Evolutionary conservation across 73 alveolate species (phyloP), one percentile per base, ranked within the genome.

Genomic region (Blepharisma stoltei): DNA sequence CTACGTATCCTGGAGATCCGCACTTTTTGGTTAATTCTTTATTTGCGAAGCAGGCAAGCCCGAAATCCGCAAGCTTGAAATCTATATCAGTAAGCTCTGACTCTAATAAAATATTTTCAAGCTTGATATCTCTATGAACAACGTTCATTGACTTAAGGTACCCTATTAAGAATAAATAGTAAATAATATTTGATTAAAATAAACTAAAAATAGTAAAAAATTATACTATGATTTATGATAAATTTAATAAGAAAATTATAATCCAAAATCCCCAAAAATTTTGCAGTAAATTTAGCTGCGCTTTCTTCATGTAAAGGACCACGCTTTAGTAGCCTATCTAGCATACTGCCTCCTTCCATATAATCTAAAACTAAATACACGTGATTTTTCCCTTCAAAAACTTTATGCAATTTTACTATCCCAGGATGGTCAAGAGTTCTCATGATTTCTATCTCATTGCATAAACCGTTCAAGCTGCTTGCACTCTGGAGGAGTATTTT

Each of bases 61-160:
- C 67, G 23, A 52, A 52, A 52, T 52, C 67, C 2, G 67, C 23
- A n/a, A 52, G 67, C 23, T 52, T 52, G 4, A 85, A 83, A 23
- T 80, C 54, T 80, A 77, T 80, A 76, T 85, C 70, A 52, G 5
- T 20, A 1, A 52, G 32, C 18, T 52, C 67, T 21, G 77, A 76
- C 0, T 85, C 55, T 83, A 85, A 70, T 77, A 85, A 85, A 32
- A 85, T 85, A 81, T 85, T 85, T 85, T 76, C 77, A 70, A 80
- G 83, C 83, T 85, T 85, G 14, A 85, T 85, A 80, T 85, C 92
- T 85, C 92, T 71, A 85, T 85, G 92, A 54, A 85, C 80, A n/a
- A 85, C 78, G 46, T 85, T 81, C 67, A 52, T 52, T 0, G 18
- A 52, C 67, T 52, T 52, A 52, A 52, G 23, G 67, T 52, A 49